Evolutionary conservation across 164 flowering plant genomes (phyloP).

Genomic region (Amborella trichopoda): DNA sequence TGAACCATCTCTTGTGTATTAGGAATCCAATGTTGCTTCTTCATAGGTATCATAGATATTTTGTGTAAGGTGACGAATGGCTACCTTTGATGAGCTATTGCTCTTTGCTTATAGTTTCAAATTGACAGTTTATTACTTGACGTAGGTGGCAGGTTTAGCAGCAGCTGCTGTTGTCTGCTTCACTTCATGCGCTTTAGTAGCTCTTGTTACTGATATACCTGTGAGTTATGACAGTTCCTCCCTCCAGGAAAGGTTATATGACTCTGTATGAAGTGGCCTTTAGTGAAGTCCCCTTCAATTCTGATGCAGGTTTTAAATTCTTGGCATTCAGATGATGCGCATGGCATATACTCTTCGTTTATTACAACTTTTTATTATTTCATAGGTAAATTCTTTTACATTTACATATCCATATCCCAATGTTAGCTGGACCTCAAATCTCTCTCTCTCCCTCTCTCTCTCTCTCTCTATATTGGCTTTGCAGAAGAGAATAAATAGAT

Average conservation of each 20-base stretch:
- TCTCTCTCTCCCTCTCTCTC: no score
- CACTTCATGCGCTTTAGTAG: constrained; percentile 57
- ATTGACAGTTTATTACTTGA: no score
- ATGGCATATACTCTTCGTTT: constrained; percentile 28
- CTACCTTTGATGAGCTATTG: no score
- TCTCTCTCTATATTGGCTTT: no score
- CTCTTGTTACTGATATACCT: constrained; percentile 59
- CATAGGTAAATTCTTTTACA: constrained; percentile 44
- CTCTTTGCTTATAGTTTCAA: no score
- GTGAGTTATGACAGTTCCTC: constrained; percentile 27
- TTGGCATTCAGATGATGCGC: constrained; percentile 24
- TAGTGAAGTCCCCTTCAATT: neutral
- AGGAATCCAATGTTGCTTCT: no score
- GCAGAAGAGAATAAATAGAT: no score
- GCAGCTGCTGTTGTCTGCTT: constrained; percentile 68
- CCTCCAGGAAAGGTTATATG: neutral
- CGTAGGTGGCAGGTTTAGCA: constrained; percentile 82
- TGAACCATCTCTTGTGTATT: no score
- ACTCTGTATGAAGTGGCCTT: neutral
- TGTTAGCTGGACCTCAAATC: no score
- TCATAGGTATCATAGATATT: no score
- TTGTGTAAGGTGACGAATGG: no score
- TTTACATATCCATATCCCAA: no score
- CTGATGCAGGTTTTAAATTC: constrained; percentile 49
- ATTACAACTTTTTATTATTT: constrained; percentile 59